Percentiles rank a stretch among this genome's conserved stretches.
Conservation (phyloP, 208 protist species). For the Vickermania spadyakhi region DNA sequence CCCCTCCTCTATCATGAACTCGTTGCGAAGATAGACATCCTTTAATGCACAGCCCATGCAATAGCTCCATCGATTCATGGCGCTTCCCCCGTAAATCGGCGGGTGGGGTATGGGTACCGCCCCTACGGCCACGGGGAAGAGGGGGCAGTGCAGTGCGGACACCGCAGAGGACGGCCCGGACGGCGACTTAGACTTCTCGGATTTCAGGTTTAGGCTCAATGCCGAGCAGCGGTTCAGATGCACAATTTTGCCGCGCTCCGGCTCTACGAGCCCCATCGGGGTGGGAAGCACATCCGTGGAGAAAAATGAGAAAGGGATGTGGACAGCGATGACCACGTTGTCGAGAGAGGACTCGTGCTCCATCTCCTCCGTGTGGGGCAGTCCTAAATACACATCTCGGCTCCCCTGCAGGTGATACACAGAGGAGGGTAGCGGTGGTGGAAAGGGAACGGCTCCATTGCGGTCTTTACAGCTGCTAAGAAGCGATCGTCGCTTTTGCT, state of each 20-base stretch:
- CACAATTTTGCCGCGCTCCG: neutral
- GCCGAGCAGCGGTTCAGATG: neutral
- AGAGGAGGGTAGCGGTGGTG: neutral
- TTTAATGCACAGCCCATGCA: neutral
- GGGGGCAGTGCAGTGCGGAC: neutral
- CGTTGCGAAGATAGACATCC: neutral
- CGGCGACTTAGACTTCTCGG: neutral
- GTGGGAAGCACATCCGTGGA: neutral
- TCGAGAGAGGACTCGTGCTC: neutral
- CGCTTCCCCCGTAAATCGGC: neutral
- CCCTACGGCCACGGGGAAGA: neutral
- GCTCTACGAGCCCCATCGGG: neutral
- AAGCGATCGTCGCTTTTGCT: neutral
- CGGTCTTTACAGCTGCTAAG: neutral
- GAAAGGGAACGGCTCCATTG: neutral
- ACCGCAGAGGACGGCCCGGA: neutral
- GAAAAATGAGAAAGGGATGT: neutral
- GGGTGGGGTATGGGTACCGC: neutral
- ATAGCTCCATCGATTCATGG: neutral
- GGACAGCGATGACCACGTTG: neutral
- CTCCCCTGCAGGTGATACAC: neutral
- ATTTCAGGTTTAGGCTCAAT: neutral
- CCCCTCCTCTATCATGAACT: neutral
- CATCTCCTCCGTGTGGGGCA: neutral
- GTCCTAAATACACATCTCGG: neutral